Percentiles rank a stretch among this genome's conserved stretches.
Conservation (phyloP, 2,329 filamentous ascomycete species). For the Graphiopsis chlorocephala region DNA sequence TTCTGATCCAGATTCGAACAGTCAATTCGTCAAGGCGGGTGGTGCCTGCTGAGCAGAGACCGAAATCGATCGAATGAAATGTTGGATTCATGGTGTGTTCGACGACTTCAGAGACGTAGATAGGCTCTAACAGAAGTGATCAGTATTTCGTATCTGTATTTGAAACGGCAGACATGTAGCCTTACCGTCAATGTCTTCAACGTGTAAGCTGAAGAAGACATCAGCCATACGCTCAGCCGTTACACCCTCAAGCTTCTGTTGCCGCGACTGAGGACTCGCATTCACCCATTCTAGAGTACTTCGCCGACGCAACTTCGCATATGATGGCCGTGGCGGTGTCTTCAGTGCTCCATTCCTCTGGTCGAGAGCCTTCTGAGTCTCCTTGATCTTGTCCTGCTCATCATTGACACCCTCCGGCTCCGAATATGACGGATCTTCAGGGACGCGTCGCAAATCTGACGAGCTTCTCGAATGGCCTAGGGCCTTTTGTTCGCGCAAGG, state of each 20-base stretch:
- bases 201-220: slow-evolving; percentile 83
- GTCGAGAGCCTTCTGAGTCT: not conserved
- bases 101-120: slow-evolving; percentile 86
- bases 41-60: slow-evolving; percentile 58
- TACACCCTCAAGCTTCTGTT: slow-evolving; percentile 73
- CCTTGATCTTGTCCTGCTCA: not conserved
- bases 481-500: slow-evolving; percentile 47
- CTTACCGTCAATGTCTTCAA: slow-evolving; percentile 51
- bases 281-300: slow-evolving; percentile 64
- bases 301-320: slow-evolving; percentile 48
- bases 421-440: slow-evolving; percentile 24
- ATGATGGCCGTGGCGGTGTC: slow-evolving; percentile 35
- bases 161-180: not conserved
- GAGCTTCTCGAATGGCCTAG: slow-evolving; percentile 60
- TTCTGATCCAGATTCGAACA: slow-evolving; percentile 72
- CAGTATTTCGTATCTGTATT: slow-evolving; percentile 13
- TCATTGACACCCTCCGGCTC: slow-evolving; percentile 16
- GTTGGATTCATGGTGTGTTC: slow-evolving; percentile 85
- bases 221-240: slow-evolving; percentile 74
- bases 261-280: slow-evolving; percentile 58
- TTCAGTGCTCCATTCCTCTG: slow-evolving; percentile 17
- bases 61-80: slow-evolving; percentile 80
- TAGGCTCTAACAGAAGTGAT: slow-evolving; percentile 55
- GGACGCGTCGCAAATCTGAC: slow-evolving; percentile 47
- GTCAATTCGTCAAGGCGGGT: slow-evolving; percentile 64